Conservation (phyloP, 306 rosid genomes). For the Lathyrus aphaca region DNA sequence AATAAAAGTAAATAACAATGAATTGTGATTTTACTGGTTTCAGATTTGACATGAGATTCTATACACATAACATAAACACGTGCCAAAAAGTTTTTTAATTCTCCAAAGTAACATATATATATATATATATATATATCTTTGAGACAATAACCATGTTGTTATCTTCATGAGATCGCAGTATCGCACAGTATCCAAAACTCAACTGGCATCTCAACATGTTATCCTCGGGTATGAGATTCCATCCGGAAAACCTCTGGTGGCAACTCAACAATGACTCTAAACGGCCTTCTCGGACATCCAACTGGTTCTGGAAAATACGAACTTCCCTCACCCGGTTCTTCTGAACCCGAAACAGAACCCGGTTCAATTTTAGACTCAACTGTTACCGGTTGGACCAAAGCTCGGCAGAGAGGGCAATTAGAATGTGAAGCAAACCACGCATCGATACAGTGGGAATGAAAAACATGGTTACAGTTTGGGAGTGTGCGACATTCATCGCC, state of each 20-base stretch:
- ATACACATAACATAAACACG: too few species aligned
- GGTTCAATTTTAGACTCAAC: neutral
- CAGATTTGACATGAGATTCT: too few species aligned
- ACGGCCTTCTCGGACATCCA: slow-evolving; percentile 44
- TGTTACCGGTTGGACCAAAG: slow-evolving; percentile 26
- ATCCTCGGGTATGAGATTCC: slow-evolving; percentile 15
- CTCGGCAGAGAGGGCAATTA: slow-evolving; percentile 61
- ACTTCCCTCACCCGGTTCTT: slow-evolving; percentile 30
- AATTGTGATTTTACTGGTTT: too few species aligned
- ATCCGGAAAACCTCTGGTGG: neutral
- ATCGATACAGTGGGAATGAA: slow-evolving; percentile 55
- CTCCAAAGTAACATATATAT: too few species aligned
- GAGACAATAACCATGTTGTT: too few species aligned
- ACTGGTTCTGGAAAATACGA: slow-evolving; percentile 27
- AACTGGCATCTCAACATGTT: too few species aligned
- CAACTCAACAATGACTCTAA: slow-evolving; percentile 27
- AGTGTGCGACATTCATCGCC: slow-evolving; percentile 44
- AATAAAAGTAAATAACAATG: too few species aligned
- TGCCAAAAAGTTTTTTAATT: too few species aligned
- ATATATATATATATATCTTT: too few species aligned
- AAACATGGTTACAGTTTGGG: slow-evolving; percentile 57
- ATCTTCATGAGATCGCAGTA: too few species aligned
- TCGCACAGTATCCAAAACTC: too few species aligned
- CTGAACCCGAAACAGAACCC: neutral
- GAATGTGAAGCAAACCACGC: slow-evolving; percentile 58